Percentiles rank a stretch among this genome's conserved stretches.
Evolutionary conservation across 768 basidiomycete species (phyloP).

Genomic region (Boletus subparvulus): DNA sequence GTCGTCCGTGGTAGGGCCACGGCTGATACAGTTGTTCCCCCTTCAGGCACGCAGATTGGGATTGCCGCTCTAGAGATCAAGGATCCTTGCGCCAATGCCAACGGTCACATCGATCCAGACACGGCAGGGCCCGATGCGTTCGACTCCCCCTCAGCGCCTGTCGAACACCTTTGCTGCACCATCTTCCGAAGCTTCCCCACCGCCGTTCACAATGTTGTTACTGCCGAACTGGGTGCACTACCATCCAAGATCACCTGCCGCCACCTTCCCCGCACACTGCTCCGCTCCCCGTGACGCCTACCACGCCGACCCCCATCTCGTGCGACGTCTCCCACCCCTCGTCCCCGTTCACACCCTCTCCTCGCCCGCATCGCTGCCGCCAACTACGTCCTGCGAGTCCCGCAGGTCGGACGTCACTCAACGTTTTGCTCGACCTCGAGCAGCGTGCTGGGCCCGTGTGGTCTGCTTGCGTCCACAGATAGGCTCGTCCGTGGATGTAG

Average conservation of each 20-base stretch:
- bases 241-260: slow-evolving; percentile 2
- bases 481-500: too few relatives aligned
- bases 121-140: slow-evolving; percentile 9
- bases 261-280: slow-evolving; percentile 22
- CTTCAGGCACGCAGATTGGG: neutral
- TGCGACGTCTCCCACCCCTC: slow-evolving; percentile 21
- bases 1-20: slow-evolving; percentile 34
- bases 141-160: slow-evolving; percentile 14
- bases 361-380: slow-evolving; percentile 30
- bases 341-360: slow-evolving; percentile 36
- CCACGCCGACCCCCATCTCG: slow-evolving; percentile 25
- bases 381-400: slow-evolving; percentile 32
- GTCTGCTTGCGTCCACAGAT: too few relatives aligned
- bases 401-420: neutral
- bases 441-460: too few relatives aligned
- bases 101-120: slow-evolving; percentile 7
- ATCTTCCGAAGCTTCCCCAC: slow-evolving; percentile 3
- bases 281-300: slow-evolving; percentile 28
- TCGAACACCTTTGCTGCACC: slow-evolving; percentile 19
- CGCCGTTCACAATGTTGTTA: neutral
- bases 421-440: too few relatives aligned
- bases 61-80: neutral
- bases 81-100: slow-evolving; percentile 2
- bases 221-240: slow-evolving; percentile 10
- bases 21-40: slow-evolving; percentile 3